A percentile compares a stretch with the other conserved stretches of the same genome.
phyloP scores from a whole-genome alignment of 148 eudicot genomes.

The Mesembryanthemum crystallinum region DNA sequence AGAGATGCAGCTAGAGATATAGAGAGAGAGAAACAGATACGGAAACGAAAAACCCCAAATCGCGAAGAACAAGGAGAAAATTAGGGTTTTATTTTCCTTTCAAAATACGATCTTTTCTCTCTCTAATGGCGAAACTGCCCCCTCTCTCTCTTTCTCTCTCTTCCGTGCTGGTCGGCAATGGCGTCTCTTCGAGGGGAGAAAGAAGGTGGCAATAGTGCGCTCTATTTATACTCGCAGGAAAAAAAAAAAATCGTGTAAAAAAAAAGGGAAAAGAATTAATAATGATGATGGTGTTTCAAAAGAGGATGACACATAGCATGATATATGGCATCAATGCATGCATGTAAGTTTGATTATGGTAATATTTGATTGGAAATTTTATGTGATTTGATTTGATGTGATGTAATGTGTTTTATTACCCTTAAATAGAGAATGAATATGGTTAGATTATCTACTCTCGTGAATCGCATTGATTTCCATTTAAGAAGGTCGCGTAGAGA shows the following conservation, averaged over 20 bases:
- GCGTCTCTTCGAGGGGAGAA: slow-evolving; percentile 16
- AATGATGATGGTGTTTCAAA: too few species aligned
- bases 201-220: too few species aligned
- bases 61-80: background rate
- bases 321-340: too few species aligned
- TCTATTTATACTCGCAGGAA: slow-evolving; percentile 14
- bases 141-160: slow-evolving; percentile 8
- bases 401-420: too few species aligned
- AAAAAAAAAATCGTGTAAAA: background rate
- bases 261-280: background rate
- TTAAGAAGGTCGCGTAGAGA: too few species aligned
- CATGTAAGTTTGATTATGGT: too few species aligned
- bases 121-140: background rate
- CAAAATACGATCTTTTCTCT: background rate
- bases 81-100: background rate
- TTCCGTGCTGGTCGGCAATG: slow-evolving; percentile 16
- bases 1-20: background rate
- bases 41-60: slow-evolving; percentile 15
- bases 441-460: too few species aligned
- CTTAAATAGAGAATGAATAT: too few species aligned
- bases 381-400: too few species aligned
- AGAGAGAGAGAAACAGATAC: background rate
- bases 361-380: too few species aligned
- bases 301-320: too few species aligned
- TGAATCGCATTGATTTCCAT: too few species aligned